Conservation (phyloP, 2,329 filamentous ascomycete species). For the Parastagonospora avenae region DNA sequence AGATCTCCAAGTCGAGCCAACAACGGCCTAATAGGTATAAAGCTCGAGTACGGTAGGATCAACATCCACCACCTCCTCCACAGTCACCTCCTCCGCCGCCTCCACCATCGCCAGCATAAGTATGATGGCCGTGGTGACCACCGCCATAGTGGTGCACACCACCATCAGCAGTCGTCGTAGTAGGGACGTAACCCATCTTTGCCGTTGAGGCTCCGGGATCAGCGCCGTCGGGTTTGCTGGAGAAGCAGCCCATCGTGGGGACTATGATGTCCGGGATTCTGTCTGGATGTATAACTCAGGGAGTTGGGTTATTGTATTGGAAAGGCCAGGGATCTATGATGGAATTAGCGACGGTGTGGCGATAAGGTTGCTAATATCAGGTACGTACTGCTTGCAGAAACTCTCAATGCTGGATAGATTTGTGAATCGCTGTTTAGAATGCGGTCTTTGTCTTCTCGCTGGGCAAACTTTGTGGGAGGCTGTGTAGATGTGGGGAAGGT, state of each 20-base stretch:
- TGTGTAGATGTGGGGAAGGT: conserved; percentile 1
- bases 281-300: background rate
- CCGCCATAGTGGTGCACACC: background rate
- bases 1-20: too few relatives aligned
- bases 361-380: too few relatives aligned
- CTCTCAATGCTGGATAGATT: background rate
- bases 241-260: conserved; percentile 13
- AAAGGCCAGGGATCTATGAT: too few relatives aligned
- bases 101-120: conserved; percentile 11
- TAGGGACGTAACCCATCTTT: conserved; percentile 9
- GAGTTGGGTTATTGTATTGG: background rate
- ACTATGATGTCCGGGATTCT: background rate
- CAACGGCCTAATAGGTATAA: too few relatives aligned
- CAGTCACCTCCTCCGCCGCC: conserved; percentile 8
- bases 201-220: background rate
- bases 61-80: conserved; percentile 10
- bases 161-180: background rate
- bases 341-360: too few relatives aligned
- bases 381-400: background rate
- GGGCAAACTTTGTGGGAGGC: background rate
- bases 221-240: conserved; percentile 7
- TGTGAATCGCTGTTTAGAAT: background rate
- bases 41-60: background rate
- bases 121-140: conserved; percentile 6
- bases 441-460: background rate